Conservation (phyloP, 257 asterid species). For the Solanum dulcamara region DNA sequence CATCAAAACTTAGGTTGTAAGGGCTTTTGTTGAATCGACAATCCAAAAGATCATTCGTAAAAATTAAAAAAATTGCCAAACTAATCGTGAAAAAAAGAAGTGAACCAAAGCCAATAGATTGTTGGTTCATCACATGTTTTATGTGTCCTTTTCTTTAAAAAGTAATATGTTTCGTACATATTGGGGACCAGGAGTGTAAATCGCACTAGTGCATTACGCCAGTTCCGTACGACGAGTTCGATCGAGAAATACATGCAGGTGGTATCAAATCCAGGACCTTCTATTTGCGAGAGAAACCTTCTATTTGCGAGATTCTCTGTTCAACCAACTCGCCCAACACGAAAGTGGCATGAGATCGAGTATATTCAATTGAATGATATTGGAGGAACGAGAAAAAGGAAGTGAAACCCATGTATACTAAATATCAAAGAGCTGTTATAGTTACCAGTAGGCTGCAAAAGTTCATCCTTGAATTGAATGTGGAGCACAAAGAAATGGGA, state of each 20-base stretch:
- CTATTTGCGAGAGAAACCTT: not conserved
- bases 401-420: not conserved
- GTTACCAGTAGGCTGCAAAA: not conserved
- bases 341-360: not conserved
- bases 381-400: not conserved
- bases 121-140: not conserved
- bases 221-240: too few species aligned
- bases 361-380: not conserved
- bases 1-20: not conserved
- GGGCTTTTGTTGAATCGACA: not conserved
- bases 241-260: too few species aligned
- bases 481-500: not conserved
- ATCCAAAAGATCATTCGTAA: not conserved
- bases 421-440: not conserved
- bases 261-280: too few species aligned
- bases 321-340: not conserved
- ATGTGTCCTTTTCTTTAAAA: not conserved
- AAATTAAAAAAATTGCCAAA: too few species aligned
- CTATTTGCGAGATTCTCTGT: too few species aligned
- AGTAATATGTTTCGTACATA: not conserved
- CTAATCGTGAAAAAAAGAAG: not conserved
- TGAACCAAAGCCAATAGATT: not conserved
- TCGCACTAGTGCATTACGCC: not conserved
- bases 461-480: not conserved
- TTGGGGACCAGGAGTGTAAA: not conserved